Percentiles rank a stretch among this genome's conserved stretches.
These are phyloP conservation scores for Trypanosoma avium DNA, from an alignment of 208 protist species.

Conservation along the genomic window DNA sequence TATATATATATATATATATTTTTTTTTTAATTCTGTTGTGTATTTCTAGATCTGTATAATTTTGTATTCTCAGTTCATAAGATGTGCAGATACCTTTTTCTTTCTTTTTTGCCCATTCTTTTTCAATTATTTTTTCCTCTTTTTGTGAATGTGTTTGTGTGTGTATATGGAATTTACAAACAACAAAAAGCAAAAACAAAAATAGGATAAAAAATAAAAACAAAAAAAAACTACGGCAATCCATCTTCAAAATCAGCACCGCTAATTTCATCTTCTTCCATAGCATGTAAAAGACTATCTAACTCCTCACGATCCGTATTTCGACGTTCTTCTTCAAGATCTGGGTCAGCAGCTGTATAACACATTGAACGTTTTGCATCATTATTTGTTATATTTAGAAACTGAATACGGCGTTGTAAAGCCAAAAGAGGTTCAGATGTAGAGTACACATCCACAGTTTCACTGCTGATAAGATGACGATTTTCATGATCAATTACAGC, in stretches of 20 bases:
- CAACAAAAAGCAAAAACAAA: too few species aligned
- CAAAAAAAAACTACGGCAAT: slow-evolving; percentile 59
- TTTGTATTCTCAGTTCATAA: not conserved
- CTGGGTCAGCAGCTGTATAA: slow-evolving; percentile 80
- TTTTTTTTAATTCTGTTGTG: not conserved
- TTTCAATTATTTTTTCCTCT: too few species aligned
- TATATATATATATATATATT: slow-evolving; percentile 3
- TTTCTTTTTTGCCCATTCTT: not conserved
- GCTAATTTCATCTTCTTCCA: slow-evolving; percentile 66
- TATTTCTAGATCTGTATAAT: too few species aligned
- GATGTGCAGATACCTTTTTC: slow-evolving; percentile 1
- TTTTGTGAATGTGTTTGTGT: too few species aligned
- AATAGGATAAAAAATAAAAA: too few species aligned
- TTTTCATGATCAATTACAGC: slow-evolving; percentile 95
- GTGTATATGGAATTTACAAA: too few species aligned
- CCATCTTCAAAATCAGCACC: slow-evolving; percentile 88
- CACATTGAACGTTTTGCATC: slow-evolving; percentile 93
- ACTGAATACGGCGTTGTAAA: slow-evolving; percentile 95
- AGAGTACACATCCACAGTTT: slow-evolving; percentile 95
- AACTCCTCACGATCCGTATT: slow-evolving; percentile 49
- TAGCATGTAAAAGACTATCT: slow-evolving; percentile 39
- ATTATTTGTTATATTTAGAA: slow-evolving; percentile 96
- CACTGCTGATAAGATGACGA: slow-evolving; percentile 92
- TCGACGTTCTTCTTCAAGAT: slow-evolving; percentile 74
- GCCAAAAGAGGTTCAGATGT: slow-evolving; percentile 95